Conservation (phyloP, 1,284 basidiomycete species). For the Ustilago sp. region DNA sequence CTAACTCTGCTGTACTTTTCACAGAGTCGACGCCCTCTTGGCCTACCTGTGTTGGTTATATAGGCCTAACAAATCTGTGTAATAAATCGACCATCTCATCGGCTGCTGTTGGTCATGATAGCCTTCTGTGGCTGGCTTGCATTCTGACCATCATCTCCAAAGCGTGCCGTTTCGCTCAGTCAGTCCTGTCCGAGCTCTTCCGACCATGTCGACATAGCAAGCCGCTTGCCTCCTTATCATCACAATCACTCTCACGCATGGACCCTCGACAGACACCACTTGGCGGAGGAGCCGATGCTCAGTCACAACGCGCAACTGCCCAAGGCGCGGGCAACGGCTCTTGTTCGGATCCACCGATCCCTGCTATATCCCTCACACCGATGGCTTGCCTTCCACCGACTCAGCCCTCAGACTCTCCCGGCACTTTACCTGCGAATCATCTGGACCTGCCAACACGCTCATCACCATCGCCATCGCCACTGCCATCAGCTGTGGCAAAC, state of each 20-base stretch:
- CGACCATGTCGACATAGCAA: conserved; percentile 14
- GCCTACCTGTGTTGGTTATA: too few relatives aligned
- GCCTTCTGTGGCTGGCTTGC: too few relatives aligned
- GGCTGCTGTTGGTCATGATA: too few relatives aligned
- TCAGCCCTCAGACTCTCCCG: conserved; percentile 1
- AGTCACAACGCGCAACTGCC: neutral
- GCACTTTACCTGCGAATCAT: neutral
- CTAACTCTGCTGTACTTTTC: conserved; percentile 4
- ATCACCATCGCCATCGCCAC: neutral
- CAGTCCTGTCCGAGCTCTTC: neutral
- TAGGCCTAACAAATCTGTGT: too few relatives aligned
- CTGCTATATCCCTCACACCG: conserved; percentile 25
- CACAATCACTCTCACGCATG: neutral
- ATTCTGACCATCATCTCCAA: too few relatives aligned
- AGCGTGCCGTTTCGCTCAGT: too few relatives aligned
- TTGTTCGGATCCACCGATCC: neutral
- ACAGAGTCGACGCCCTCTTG: too few relatives aligned
- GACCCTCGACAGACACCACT: conserved; percentile 7
- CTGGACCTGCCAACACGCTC: neutral
- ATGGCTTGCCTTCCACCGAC: conserved; percentile 3
- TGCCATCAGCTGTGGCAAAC: neutral
- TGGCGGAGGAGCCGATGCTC: neutral
- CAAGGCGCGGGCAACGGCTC: conserved; percentile 4
- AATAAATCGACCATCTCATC: too few relatives aligned
- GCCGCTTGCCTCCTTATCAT: neutral